Base-by-base conservation (phyloP, 352 stramenopile genomes). In the Pythium vanterpoolii region DNA sequence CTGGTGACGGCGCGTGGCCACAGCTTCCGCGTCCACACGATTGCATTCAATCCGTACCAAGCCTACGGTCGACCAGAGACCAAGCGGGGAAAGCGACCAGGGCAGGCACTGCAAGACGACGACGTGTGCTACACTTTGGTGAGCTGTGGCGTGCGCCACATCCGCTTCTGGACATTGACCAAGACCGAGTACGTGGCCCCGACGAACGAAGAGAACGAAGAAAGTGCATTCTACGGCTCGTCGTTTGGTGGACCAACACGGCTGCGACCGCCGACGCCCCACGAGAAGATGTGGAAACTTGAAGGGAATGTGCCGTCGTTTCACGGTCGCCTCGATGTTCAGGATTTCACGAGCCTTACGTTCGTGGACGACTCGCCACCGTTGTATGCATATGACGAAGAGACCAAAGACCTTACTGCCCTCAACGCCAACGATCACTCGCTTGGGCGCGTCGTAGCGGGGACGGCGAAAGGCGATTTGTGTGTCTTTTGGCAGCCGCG, bases 21-120 rank as follows among this genome's bases (percentile, higher is more conserved):
- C 56, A 90, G 76, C 33, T 85, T 88, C 46, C 75, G 78, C 23
- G 81, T 90, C 2, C 71, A 88, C 28, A 71, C 69, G 7, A 50
- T 90, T 19, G 78, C 73, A 16, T 90, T 90, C 58, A 90, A 89
- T 49, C 81, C 81, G 19, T 88, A 76, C 36, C 78, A 90, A 59
- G 81, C 77, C 18, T 88, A 81, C 36, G 77, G 81, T 0, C 70
- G 80, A 10, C 81, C 77, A 10, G 78, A 87, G 56, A 66, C 64
- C 1, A 66, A 80, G 30, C 70, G 68, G 44, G 65, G 63, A 1
- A 85, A 87, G 63, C 72, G 72, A 33, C 68, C 78, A 23, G 81
- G 78, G 1, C 78, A 90, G 59, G 77, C 81, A 18, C 57, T 90
- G n/a, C 61, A 84, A 45, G 81, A 90, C 28, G 78, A 88, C 24